Evolutionary conservation across 2,329 filamentous ascomycete genomes (phyloP), one percentile per base, ranked within the genome.

Genomic region (Biscogniauxia marginata): DNA sequence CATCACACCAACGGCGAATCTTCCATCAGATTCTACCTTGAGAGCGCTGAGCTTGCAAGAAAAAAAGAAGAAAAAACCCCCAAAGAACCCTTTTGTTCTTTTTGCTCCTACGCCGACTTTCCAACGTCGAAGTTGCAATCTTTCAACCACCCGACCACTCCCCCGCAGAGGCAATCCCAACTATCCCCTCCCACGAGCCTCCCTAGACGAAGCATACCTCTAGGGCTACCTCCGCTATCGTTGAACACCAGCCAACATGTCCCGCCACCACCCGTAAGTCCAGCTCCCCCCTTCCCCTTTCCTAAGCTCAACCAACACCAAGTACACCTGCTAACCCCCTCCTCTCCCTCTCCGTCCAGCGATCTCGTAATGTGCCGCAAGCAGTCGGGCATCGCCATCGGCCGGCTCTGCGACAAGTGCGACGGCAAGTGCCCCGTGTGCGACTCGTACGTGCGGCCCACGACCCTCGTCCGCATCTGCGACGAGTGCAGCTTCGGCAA

Each of bases 331-430:
- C 74, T 73, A 66, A 74, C 67, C 20, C 24, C 11, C 49, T 39
- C 47, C 48, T 39, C 23, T 43, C 70, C 25, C 23, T 13, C 48
- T 34, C 46, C 49, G 22, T 22, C 46, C 71, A 91, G 88, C 75
- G 95, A 99, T 81, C 88, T 99, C 66, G 95, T 99, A 69, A 98
- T 98, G 93, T 99, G 95, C 85, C 93, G 93, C 80, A 99, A 99
- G 80, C 93, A 96, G 75, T 83, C 93, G 59, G 95, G 95, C 77
- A 97, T 98, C 74, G 90, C 93, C 70, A 96, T 99, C 84, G 95
- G 95, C 73, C 93, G 95, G 55, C 90, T 99, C 72, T 99, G 95
- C 84, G 95, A 99, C 80, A 99, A 99, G 79, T 99, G 95, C 82
- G 95, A 99, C 79, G 95, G 95, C 75, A 99, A 99, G 81, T 99